Evolutionary conservation across 768 basidiomycete species (phyloP).

Genomic region (Pholiota microspora): DNA sequence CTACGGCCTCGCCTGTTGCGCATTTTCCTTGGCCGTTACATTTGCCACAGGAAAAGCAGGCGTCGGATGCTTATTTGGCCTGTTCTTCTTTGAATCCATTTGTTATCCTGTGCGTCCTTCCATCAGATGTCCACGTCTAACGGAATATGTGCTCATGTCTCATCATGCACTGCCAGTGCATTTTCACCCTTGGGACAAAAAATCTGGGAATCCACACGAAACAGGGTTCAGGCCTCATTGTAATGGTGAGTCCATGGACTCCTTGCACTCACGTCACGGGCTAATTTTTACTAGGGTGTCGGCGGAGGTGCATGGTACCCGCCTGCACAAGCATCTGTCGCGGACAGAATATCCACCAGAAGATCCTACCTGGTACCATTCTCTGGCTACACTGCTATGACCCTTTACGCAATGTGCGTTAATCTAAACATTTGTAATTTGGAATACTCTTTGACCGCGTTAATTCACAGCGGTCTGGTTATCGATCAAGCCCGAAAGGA

Average conservation of each 20-base stretch:
- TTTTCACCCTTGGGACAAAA: constrained; percentile 67
- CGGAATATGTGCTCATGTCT: not conserved
- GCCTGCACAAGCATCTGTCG: constrained; percentile 55
- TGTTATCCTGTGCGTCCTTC: constrained; percentile 54
- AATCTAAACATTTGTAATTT: not conserved
- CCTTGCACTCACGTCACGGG: not conserved
- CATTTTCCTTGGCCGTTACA: constrained; percentile 51
- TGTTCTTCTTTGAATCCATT: constrained; percentile 78
- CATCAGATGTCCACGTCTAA: not conserved
- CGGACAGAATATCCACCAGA: constrained; percentile 45
- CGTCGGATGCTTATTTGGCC: constrained; percentile 56
- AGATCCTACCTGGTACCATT: constrained; percentile 61
- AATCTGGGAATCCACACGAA: constrained; percentile 61
- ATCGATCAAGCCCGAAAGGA: constrained; percentile 45
- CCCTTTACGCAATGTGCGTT: constrained; percentile 53
- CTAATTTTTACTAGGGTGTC: constrained; percentile 35
- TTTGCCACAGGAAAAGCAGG: constrained; percentile 51
- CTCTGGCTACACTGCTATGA: constrained; percentile 58
- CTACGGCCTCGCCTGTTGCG: constrained; percentile 49
- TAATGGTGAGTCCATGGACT: constrained; percentile 42
- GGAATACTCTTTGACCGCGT: not conserved
- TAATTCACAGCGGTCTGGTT: constrained; percentile 44
- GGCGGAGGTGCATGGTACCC: constrained; percentile 73
- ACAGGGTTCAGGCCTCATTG: constrained; percentile 59
- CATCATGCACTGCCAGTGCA: constrained; percentile 34